These are phyloP conservation scores for Prunus mira DNA, from an alignment of 306 rosid species.

Conservation along the genomic window DNA sequence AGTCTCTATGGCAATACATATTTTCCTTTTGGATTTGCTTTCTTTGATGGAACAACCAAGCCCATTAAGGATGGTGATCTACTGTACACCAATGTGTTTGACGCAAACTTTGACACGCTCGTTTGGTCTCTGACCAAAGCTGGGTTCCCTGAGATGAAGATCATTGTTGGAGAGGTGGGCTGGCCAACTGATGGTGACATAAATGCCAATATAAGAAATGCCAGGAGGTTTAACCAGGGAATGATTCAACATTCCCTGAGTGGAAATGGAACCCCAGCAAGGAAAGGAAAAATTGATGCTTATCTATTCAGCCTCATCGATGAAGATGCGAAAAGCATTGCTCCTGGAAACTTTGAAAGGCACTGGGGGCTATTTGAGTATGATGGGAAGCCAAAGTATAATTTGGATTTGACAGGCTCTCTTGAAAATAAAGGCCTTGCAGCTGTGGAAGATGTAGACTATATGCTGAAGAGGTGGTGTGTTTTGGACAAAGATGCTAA, in stretches of 20 bases:
- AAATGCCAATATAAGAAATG: conserved; percentile 52
- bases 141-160: conserved; percentile 62
- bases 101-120: conserved; percentile 78
- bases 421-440: conserved; percentile 38
- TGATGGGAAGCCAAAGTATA: conserved; percentile 92
- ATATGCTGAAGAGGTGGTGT: conserved; percentile 67
- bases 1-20: conserved; percentile 65
- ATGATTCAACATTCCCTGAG: conserved; percentile 53
- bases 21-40: conserved; percentile 87
- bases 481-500: conserved; percentile 42
- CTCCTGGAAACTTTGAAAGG: conserved; percentile 83
- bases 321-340: conserved; percentile 64
- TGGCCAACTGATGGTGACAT: conserved; percentile 91
- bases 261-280: conserved; percentile 72
- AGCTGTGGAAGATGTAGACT: conserved; percentile 66
- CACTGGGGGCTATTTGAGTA: conserved; percentile 92
- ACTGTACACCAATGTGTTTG: conserved; percentile 74
- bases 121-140: conserved; percentile 57
- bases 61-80: conserved; percentile 60
- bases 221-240: conserved; percentile 72
- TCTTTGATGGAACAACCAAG: conserved; percentile 65
- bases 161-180: conserved; percentile 80
- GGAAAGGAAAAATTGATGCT: conserved; percentile 46
- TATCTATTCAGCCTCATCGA: conserved; percentile 74
- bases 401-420: conserved; percentile 53